Evolutionary conservation across 768 basidiomycete genomes (phyloP).

Genomic region (Fomitopsis serialis): DNA sequence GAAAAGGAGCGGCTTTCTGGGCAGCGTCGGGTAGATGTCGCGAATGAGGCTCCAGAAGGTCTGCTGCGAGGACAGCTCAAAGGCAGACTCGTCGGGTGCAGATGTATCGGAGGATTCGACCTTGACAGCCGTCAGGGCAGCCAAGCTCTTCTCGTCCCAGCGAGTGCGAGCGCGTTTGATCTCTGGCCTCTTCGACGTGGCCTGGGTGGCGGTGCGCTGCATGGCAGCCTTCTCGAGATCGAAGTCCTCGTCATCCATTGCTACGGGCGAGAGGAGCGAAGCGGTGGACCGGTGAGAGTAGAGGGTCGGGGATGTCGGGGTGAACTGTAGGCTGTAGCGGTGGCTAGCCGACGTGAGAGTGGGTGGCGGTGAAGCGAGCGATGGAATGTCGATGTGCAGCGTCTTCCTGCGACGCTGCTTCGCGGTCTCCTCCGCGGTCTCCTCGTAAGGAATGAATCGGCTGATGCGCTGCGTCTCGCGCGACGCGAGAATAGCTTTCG

Average conservation of each 20-base stretch:
- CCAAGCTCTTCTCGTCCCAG: conserved; percentile 23
- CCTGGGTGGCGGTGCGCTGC: conserved; percentile 23
- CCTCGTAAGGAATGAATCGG: conserved; percentile 29
- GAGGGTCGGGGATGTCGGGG: conserved; percentile 45
- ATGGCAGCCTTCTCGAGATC: conserved; percentile 37
- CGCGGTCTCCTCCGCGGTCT: not conserved
- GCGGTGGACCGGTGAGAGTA: conserved; percentile 23
- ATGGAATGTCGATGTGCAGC: conserved; percentile 32
- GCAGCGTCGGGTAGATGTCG: conserved; percentile 63
- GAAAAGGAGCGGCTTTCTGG: conserved; percentile 64
- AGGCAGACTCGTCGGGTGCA: conserved; percentile 17
- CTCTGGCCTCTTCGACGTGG: conserved; percentile 15
- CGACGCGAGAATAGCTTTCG: conserved; percentile 20
- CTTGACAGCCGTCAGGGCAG: conserved; percentile 16
- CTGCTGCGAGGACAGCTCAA: conserved; percentile 15
- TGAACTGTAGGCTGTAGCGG: conserved; percentile 61
- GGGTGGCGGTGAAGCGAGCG: conserved; percentile 25
- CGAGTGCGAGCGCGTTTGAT: conserved; percentile 28
- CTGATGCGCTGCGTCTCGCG: conserved; percentile 24
- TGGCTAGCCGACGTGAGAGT: conserved; percentile 30
- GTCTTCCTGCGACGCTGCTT: conserved; percentile 31
- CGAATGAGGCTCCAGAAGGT: conserved; percentile 46
- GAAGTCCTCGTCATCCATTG: conserved; percentile 34
- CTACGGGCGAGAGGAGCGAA: conserved; percentile 15
- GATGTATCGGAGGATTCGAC: conserved; percentile 15